Base-by-base conservation (phyloP, 2,329 filamentous ascomycete genomes). In the Diaporthe sp. region DNA sequence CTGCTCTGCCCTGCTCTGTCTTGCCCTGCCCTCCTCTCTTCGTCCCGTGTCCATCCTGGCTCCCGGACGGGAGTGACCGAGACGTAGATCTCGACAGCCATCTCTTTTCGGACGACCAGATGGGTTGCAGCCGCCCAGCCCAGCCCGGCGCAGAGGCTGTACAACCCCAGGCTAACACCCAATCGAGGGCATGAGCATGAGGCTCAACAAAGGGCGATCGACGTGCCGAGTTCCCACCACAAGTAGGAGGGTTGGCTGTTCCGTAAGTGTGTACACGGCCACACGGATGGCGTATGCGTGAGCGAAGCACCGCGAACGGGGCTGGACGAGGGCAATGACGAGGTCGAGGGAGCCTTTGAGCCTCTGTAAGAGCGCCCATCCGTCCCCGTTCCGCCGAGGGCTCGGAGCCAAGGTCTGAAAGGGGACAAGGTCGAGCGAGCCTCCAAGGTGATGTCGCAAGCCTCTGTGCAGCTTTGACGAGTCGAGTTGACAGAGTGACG, bases 131-230 rank as follows among this genome's bases (percentile, higher is more conserved):
- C 63, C 63, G 44, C 44, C 44, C 25, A 20, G 28, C 34, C 57
- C 57, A 61, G 15, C 57, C 34, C 44, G 17, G 44, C 44, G 22
- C 44, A 37, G 28, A 51, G 63, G 63, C 63, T 25, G 65, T 53
- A 53, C 65, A 28, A 68, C 65, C 65, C 65, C 47, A 53, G 42
- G 28, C 47, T 39, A 37, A 47, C 13, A 51, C 63, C 47, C 63
- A 68, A 68, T 53, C 31, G 31, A 68, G 49, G 22, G 28, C 31
- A n/a, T n/a, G 39, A 39, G 42, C 39, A 25, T 68, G 65, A 53
- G 65, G 65, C 65, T 68, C 65, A 68, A 68, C 65, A 68, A 31
- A 53, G 65, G 65, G 28, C 34, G 65, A 68, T 68, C 65, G 65
- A 53, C 65, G 15, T 68, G 65, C 15, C 60, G 25, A 63, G 60